Base-by-base conservation (phyloP, 257 asterid species). In the Rauvolfia tetraphylla region DNA sequence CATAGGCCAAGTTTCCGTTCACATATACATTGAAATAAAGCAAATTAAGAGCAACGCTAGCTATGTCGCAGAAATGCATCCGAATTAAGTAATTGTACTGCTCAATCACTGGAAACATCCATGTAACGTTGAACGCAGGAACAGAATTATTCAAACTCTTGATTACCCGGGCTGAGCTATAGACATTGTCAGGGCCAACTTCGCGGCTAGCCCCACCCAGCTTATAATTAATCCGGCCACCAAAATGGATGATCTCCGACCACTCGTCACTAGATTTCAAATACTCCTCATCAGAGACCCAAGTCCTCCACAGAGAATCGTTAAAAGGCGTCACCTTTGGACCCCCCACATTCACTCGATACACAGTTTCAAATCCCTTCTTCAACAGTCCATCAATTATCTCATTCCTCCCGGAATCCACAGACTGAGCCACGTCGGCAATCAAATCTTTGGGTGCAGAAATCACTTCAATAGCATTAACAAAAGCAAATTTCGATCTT, bases 261-360 rank as follows among this genome's bases (percentile, higher is more conserved):
- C 85, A 81, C 25, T 83, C 88, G 25, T 84, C 81, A 25, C 53
- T 71, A 2, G 84, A 82, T 39, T 74, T 75, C 46, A 90, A 65
- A 85, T 74, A 81, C 78, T 79, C 81, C 58, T 89, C 96, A 85
- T 95, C 99, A 1, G 91, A 68, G 12, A 89, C 77, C 99, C 98
- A 95, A 53, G 96, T 89, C 72, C 99, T 95, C 98, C 97, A 92
- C 31, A 95, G 27, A 22, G 99, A 91, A 83, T 95, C 99, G 42
- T 95, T 95, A 68, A 91, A 93, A 53, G 99, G 99, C 1, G 99
- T 95, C 75, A 95, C 92, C 79, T 91, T 93, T 75, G 83, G 80
- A 23, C 99, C 99, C n/a, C 99, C 99, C 0, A 95, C 87, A 53
- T 88, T 95, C 80, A 93, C 86, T 75, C 99, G 90, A 54, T 90